Evolutionary conservation across 2,329 filamentous ascomycete genomes (phyloP), one percentile per base, ranked within the genome.

Genomic region (Epichloe glyceriae): DNA sequence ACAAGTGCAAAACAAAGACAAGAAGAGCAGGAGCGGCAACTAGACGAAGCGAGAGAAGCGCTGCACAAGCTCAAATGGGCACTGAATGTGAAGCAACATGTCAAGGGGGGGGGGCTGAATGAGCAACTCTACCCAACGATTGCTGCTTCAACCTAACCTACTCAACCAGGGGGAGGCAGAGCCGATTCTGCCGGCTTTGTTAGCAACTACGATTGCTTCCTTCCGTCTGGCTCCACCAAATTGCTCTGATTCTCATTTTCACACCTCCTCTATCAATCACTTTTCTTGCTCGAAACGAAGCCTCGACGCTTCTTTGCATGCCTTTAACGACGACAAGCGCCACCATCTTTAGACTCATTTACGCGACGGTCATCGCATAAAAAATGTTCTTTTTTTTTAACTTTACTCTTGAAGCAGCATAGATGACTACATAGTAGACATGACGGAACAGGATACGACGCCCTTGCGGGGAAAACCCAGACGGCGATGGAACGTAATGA

Each of bases 31-130:
- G 72, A 80, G 55, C 65, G 65, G 51, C 70, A 79, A 26, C 67
- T 85, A n/a, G 66, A 73, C 38, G 78, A 83, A 60, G 70, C 82
- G 42, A 72, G 73, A 56, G 71, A 77, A 57, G 76, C 78, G n/a
- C 69, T 86, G 47, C 73, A 80, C 55, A 80, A 87, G 69, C 73
- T 90, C 65, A 79, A 73, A 60, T 89, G 85, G 85, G 83, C 85
- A 14, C 73, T 89, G 56, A 80, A 76, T 49, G 75, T 86, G 48
- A 82, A 85, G 68, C 68, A 77, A 54, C 81, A 77, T 55, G 73
- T 83, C 51, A 72, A 71, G 52, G 76, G 70, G 50, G 75, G 52
- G 76, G 70, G 50, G 75, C 78, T 6, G 65, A 76, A 63, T 81
- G 63, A 54, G 33, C 30, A 15, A 7, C 5, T 22, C 4, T 46